These are phyloP conservation scores for Mesembryanthemum crystallinum DNA, from an alignment of 148 eudicot genomes.

Conservation along the genomic window DNA sequence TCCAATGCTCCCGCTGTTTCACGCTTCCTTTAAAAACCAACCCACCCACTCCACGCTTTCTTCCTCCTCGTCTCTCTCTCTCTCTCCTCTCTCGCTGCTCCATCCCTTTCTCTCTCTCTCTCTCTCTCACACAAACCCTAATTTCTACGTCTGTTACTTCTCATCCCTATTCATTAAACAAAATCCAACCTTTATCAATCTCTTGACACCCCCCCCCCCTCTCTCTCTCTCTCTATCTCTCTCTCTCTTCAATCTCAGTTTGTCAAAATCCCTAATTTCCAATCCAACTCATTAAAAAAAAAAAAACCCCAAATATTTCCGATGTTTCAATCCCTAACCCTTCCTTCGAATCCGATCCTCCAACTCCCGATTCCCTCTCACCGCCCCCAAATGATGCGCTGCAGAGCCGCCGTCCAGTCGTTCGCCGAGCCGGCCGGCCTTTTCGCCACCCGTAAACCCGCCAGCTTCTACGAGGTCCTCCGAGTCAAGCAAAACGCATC, in stretches of 20 bases:
- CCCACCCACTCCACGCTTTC: neutral
- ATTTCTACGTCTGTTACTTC: no score
- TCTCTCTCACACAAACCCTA: no score
- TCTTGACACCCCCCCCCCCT: no score
- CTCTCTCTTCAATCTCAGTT: neutral
- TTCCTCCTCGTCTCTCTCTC: no score
- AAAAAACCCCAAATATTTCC: neutral
- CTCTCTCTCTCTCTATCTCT: no score
- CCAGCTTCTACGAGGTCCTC: constrained; percentile 60
- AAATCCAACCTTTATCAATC: no score
- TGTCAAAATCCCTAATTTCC: neutral
- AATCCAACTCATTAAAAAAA: no score
- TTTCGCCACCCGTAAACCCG: constrained; percentile 2
- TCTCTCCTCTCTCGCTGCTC: neutral
- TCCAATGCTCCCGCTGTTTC: no score
- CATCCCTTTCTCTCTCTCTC: neutral
- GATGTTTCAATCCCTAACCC: constrained; percentile 30
- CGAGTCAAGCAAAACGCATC: constrained; percentile 48
- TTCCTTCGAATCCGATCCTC: neutral
- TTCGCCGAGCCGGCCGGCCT: constrained; percentile 17
- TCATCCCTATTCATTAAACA: no score
- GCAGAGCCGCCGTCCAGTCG: constrained; percentile 22
- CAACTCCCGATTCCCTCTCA: neutral
- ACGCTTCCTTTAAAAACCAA: neutral
- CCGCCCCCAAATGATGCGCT: constrained; percentile 1